These are phyloP conservation scores for Vigna trinervia DNA, from an alignment of 306 rosid genomes.

Conservation along the genomic window DNA sequence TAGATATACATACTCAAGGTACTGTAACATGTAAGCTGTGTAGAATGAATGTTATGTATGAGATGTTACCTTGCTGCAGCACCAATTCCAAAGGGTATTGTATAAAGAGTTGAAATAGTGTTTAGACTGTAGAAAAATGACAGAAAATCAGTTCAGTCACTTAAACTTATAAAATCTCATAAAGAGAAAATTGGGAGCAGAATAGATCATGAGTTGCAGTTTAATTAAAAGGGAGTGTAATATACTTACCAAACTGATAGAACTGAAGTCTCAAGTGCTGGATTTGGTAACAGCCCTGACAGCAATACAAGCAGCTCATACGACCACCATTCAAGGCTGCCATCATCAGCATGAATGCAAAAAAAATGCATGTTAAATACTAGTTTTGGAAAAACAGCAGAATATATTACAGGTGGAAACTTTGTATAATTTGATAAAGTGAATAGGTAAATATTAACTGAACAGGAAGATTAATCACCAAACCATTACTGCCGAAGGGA, in stretches of 20 bases:
- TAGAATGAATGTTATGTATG: background rate
- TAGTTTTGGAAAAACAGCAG: background rate
- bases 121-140: slow-evolving; percentile 54
- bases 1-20: background rate
- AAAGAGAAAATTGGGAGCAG: background rate
- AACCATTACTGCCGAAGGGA: slow-evolving; percentile 80
- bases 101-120: slow-evolving; percentile 58
- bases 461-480: slow-evolving; percentile 56
- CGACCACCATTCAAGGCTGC: slow-evolving; percentile 80
- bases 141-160: slow-evolving; percentile 16
- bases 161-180: background rate
- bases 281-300: slow-evolving; percentile 85
- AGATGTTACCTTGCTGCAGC: slow-evolving; percentile 62
- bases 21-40: background rate
- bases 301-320: slow-evolving; percentile 65
- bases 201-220: background rate
- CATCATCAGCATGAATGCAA: slow-evolving; percentile 25
- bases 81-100: slow-evolving; percentile 75
- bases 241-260: slow-evolving; percentile 69
- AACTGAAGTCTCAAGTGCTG: slow-evolving; percentile 83
- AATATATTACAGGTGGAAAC: background rate
- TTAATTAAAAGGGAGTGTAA: background rate
- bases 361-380: background rate
- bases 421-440: background rate
- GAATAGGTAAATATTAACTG: background rate